These are phyloP conservation scores for Noccaea bulbosa DNA, from an alignment of 345 rosid species.

Conservation along the genomic window DNA sequence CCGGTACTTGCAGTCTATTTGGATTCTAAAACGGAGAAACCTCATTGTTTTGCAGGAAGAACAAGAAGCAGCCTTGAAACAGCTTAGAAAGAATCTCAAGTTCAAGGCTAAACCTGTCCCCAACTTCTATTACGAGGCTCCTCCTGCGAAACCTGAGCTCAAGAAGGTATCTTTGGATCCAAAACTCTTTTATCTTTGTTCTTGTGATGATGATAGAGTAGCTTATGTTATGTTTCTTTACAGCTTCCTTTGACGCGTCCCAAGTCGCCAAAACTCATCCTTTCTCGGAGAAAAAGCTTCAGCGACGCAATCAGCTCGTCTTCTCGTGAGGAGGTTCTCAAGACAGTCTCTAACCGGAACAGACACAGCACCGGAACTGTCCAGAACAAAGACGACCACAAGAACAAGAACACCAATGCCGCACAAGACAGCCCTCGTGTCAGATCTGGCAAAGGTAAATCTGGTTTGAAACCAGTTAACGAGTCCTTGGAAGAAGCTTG, in stretches of 20 bases:
- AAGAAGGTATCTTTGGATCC: conserved; percentile 67
- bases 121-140: conserved; percentile 83
- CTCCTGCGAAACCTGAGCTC: conserved; percentile 81
- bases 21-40: background rate
- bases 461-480: conserved; percentile 48
- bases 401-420: conserved; percentile 31
- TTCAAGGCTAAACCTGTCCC: conserved; percentile 94
- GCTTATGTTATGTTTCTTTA: conserved; percentile 4
- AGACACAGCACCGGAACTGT: conserved; percentile 54
- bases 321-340: conserved; percentile 35
- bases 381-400: conserved; percentile 37
- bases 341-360: conserved; percentile 34
- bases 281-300: conserved; percentile 72
- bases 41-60: conserved; percentile 63
- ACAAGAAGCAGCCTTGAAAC: conserved; percentile 89
- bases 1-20: conserved; percentile 7
- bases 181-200: conserved; percentile 13
- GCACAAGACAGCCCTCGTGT: conserved; percentile 49
- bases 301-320: conserved; percentile 45
- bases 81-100: conserved; percentile 81
- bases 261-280: conserved; percentile 63
- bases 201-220: conserved; percentile 8
- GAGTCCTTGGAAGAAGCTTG: conserved; percentile 49
- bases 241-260: conserved; percentile 89
- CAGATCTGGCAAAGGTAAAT: conserved; percentile 49